Conservation (phyloP, 768 basidiomycete genomes). For the Leccinellum luteum region DNA sequence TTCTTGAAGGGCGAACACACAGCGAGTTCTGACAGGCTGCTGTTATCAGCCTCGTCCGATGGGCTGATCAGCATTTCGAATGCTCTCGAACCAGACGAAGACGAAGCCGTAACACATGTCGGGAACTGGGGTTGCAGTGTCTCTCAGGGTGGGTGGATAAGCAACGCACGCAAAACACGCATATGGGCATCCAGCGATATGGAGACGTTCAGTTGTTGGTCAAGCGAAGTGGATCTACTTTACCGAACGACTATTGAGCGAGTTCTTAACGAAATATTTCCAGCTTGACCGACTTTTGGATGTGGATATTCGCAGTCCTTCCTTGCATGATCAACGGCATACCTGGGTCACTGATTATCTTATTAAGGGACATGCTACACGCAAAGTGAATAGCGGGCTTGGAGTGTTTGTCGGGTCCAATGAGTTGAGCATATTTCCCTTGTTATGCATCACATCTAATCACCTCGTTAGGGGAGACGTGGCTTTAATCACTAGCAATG, state of each 20-base stretch:
- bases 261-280: not conserved
- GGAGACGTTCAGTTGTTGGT: constrained; percentile 91
- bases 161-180: constrained; percentile 31
- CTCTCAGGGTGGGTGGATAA: constrained; percentile 72
- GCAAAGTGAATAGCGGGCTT: constrained; percentile 29
- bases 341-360: constrained; percentile 83
- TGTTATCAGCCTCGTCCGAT: constrained; percentile 85
- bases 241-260: not conserved
- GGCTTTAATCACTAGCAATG: constrained; percentile 48
- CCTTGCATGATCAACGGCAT: constrained; percentile 50
- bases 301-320: constrained; percentile 63
- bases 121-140: constrained; percentile 87
- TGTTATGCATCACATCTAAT: constrained; percentile 1
- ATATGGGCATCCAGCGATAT: constrained; percentile 92
- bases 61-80: constrained; percentile 76
- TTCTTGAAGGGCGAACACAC: constrained; percentile 38
- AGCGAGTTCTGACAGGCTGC: constrained; percentile 37
- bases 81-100: constrained; percentile 76
- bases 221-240: constrained; percentile 50
- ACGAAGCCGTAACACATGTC: constrained; percentile 77
- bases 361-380: constrained; percentile 46
- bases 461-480: constrained; percentile 49
- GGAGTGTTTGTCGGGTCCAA: constrained; percentile 72
- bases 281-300: constrained; percentile 60
- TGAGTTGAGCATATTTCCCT: constrained; percentile 43